Conservation (phyloP, 768 basidiomycete species). For the Amanita jacksonii region DNA sequence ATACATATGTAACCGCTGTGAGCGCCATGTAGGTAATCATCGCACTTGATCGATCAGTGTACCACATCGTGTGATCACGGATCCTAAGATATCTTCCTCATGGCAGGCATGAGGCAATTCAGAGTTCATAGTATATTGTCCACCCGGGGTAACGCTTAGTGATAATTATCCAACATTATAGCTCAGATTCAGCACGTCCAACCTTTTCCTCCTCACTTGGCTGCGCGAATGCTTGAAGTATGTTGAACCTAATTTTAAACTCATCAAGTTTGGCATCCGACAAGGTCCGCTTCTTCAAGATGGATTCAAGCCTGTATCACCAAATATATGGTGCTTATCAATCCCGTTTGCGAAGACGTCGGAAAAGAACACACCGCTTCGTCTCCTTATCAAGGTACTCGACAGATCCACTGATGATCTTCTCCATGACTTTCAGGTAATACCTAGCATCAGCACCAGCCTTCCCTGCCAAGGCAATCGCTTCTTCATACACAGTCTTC, state of each 20-base stretch:
- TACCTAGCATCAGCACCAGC: constrained; percentile 52
- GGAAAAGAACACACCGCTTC: constrained; percentile 46
- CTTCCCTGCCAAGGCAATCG: constrained; percentile 38
- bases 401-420: constrained; percentile 60
- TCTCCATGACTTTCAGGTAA: constrained; percentile 89
- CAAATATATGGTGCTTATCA: constrained; percentile 13
- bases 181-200: constrained; percentile 31
- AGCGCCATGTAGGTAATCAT: too few relatives aligned
- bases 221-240: constrained; percentile 55
- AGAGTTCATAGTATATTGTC: neutral
- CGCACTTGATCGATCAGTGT: too few relatives aligned
- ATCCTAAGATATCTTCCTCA: neutral
- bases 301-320: constrained; percentile 53
- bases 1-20: too few relatives aligned
- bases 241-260: constrained; percentile 86
- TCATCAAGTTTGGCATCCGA: constrained; percentile 80
- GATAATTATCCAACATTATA: constrained; percentile 22
- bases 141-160: constrained; percentile 1
- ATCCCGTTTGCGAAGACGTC: neutral
- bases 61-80: too few relatives aligned
- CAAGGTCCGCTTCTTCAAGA: constrained; percentile 73
- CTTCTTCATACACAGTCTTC: constrained; percentile 56
- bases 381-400: constrained; percentile 81
- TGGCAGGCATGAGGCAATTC: constrained; percentile 3
- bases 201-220: constrained; percentile 28